Percentiles rank a stretch among this genome's conserved stretches.
Conservation (phyloP, 106 monocot species). For the Apostasia ramifera region DNA sequence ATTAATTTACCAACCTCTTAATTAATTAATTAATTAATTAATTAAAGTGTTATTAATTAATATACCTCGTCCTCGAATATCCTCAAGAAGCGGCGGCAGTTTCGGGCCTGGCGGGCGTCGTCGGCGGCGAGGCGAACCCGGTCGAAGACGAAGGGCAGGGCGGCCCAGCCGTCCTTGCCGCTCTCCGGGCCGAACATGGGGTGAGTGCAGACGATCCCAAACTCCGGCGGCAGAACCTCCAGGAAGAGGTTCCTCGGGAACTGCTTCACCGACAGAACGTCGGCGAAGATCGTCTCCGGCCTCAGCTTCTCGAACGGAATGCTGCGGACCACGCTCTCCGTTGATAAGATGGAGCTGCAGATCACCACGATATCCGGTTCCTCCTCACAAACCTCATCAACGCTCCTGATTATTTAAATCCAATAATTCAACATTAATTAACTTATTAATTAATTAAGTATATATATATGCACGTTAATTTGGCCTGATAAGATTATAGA, state of each 20-base stretch:
- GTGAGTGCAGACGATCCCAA: slow-evolving; percentile 62
- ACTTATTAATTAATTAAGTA: too few species aligned
- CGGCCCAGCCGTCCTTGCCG: slow-evolving; percentile 53
- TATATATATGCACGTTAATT: too few species aligned
- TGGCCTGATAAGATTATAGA: too few species aligned
- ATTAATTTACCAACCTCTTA: background rate
- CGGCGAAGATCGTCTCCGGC: slow-evolving; percentile 46
- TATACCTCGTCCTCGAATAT: slow-evolving; percentile 48
- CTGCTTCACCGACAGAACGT: slow-evolving; percentile 63
- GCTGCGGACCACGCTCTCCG: slow-evolving; percentile 38
- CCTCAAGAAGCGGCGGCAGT: slow-evolving; percentile 37
- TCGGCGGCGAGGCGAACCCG: slow-evolving; percentile 27
- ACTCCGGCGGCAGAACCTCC: slow-evolving; percentile 51
- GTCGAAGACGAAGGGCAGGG: slow-evolving; percentile 52
- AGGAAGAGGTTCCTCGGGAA: slow-evolving; percentile 63
- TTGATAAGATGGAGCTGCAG: slow-evolving; percentile 60
- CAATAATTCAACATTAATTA: too few species aligned
- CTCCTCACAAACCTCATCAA: slow-evolving; percentile 44
- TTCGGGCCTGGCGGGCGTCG: slow-evolving; percentile 16
- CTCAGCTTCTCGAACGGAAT: slow-evolving; percentile 40
- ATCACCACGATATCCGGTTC: slow-evolving; percentile 45
- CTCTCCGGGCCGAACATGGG: slow-evolving; percentile 84
- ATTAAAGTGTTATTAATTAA: background rate
- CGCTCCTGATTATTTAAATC: slow-evolving; percentile 7
- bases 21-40: background rate